phyloP scores from a whole-genome alignment of 768 basidiomycete species.

The Hypholoma fasciculare region DNA sequence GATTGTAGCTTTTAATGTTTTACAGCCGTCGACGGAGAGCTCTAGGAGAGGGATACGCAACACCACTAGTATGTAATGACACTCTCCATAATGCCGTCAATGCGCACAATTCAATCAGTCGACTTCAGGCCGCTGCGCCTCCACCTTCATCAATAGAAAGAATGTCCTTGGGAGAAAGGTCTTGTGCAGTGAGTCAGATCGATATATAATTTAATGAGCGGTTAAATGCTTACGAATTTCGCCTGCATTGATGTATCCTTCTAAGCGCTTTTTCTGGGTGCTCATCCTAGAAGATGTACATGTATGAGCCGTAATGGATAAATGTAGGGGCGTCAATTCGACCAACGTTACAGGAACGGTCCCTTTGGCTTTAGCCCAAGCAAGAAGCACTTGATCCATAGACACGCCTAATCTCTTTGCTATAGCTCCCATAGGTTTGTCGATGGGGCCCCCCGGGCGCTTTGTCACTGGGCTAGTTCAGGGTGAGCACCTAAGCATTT shows the following conservation, averaged over 20 bases:
- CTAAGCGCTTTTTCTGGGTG: neutral
- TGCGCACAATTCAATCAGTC: too few relatives aligned
- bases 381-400: conserved; percentile 67
- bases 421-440: conserved; percentile 53
- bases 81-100: neutral
- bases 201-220: neutral
- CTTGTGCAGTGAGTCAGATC: neutral
- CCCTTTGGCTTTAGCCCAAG: conserved; percentile 72
- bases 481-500: neutral
- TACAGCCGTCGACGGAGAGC: too few relatives aligned
- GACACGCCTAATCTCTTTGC: conserved; percentile 48
- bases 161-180: neutral
- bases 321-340: neutral
- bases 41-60: too few relatives aligned
- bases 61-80: neutral
- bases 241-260: conserved; percentile 17
- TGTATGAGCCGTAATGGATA: neutral
- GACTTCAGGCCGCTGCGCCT: too few relatives aligned
- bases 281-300: neutral
- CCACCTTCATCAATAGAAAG: neutral
- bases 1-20: too few relatives aligned
- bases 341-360: conserved; percentile 61
- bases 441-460: conserved; percentile 61
- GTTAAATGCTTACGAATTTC: conserved; percentile 5
- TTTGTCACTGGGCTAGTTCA: conserved; percentile 4